Evolutionary conservation across 106 monocot genomes (phyloP), one percentile per base, ranked within the genome.

Genomic region (Ottelia alismoides): DNA sequence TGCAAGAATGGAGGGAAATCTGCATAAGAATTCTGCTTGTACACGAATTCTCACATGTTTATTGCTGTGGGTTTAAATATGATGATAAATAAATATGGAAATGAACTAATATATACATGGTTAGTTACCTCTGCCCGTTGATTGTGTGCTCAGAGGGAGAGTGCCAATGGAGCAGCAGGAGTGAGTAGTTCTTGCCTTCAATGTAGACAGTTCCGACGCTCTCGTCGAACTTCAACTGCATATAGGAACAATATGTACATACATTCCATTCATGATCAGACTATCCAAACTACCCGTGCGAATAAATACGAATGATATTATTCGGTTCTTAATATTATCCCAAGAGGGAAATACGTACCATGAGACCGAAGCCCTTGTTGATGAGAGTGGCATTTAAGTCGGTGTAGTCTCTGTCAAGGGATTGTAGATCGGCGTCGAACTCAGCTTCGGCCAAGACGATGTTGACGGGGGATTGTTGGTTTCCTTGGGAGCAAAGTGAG

Each of bases 81-180:
- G n/a, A n/a, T n/a, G n/a, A n/a, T n/a, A n/a, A n/a, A n/a, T n/a
- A n/a, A n/a, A n/a, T n/a, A n/a, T n/a, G n/a, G n/a, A n/a, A n/a
- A n/a, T n/a, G n/a, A n/a, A n/a, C n/a, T n/a, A n/a, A n/a, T n/a
- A n/a, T n/a, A n/a, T n/a, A n/a, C n/a, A n/a, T n/a, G n/a, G n/a
- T n/a, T n/a, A n/a, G n/a, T n/a, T n/a, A 80, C 30, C 80, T 93
- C 19, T 53, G 27, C 3, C 81, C 81, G 27, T 90, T 55, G 25
- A 90, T 66, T 51, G 80, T 81, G 70, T 90, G 84, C 71, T 90
- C 90, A 7, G 84, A 68, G 31, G 90, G 90, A 12, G 72, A 19
- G 50, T 84, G 90, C 90, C 90, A 90, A 53, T 69, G 74, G 68
- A 90, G 30, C 22, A 75, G 69, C 21, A 59, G 35, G 12, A 90